A percentile compares a stretch with the other conserved stretches of the same genome.
These are phyloP conservation scores for Chiua sp. DNA, from an alignment of 1,284 basidiomycete species.

Conservation along the genomic window DNA sequence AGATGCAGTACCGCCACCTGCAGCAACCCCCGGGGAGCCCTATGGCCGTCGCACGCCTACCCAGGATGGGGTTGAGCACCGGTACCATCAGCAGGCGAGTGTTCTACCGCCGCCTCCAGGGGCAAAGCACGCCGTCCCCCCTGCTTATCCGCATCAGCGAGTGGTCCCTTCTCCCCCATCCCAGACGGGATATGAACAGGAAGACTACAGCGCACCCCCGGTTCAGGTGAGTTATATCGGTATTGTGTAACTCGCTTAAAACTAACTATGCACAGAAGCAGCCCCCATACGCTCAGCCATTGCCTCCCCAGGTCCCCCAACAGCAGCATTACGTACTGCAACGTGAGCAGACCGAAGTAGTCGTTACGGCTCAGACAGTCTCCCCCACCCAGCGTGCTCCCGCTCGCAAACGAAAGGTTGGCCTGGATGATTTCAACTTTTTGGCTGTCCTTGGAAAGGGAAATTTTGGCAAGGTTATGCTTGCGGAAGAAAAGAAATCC, in stretches of 20 bases:
- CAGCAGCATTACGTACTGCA: conserved; percentile 30
- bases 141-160: conserved; percentile 39
- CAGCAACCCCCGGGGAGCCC: conserved; percentile 36
- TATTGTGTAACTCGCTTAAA: background rate
- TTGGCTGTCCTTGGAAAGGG: conserved; percentile 98
- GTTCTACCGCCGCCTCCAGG: conserved; percentile 48
- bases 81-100: conserved; percentile 38
- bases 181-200: conserved; percentile 33
- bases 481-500: conserved; percentile 96
- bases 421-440: conserved; percentile 99
- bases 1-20: conserved; percentile 38
- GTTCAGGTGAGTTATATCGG: conserved; percentile 28
- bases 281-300: conserved; percentile 29
- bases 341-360: conserved; percentile 35
- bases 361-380: conserved; percentile 21
- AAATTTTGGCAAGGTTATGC: conserved; percentile 99
- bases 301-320: conserved; percentile 23
- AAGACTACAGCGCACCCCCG: conserved; percentile 31
- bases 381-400: conserved; percentile 46
- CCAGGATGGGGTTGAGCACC: conserved; percentile 36
- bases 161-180: conserved; percentile 32
- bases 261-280: conserved; percentile 25
- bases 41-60: conserved; percentile 42
- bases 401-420: conserved; percentile 82
- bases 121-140: conserved; percentile 48